Evolutionary conservation across 495 filamentous ascomycete species (phyloP), one percentile per base, ranked within the genome.

Genomic region (Hypoxylon fuscum): DNA sequence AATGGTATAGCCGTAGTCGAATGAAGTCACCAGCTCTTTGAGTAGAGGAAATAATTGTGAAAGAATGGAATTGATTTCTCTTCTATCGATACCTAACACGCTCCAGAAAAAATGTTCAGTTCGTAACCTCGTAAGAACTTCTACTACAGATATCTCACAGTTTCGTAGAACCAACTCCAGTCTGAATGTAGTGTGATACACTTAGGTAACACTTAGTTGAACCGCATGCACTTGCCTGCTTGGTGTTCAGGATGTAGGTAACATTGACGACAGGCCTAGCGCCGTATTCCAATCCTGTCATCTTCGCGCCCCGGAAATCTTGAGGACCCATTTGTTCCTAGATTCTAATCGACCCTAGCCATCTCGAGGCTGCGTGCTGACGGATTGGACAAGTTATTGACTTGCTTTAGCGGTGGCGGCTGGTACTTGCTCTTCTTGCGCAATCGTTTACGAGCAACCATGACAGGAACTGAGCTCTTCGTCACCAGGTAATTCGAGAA

Each of bases 401-500:
- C 83, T 25, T 90, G 81, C 58, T 84, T 84, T 58, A 86, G 72
- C 10, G 79, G 69, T 18, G 83, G 82, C 3, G 82, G 77, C 65
- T 85, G 83, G 63, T 85, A 87, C 68, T 92, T 91, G 59, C 81
- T 84, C 68, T 91, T 85, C 68, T 91, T 90, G 46, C 88, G 84
- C 47, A 93, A 77, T 55, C 88, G 88, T 78, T 91, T 93, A 21
- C 91, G 83, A 2, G 91, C 92, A 15, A 96, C 90, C 92, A 96
- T 96, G 22, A 96, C 92, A 0, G 95, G 95, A n/a, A 96, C 92
- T 5, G 91, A 96, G 47, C 90, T 93, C 76, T 97, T 97, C 38
- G 91, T 93, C 21, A 98, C 91, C 9, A 98, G 83, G 71, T 98
- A 98, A 71, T 97, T 97, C 51, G 90, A 94, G 74, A 98, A 98